These are phyloP conservation scores for Helminthosporium solani DNA, from an alignment of 2,329 filamentous ascomycete genomes.

Conservation along the genomic window DNA sequence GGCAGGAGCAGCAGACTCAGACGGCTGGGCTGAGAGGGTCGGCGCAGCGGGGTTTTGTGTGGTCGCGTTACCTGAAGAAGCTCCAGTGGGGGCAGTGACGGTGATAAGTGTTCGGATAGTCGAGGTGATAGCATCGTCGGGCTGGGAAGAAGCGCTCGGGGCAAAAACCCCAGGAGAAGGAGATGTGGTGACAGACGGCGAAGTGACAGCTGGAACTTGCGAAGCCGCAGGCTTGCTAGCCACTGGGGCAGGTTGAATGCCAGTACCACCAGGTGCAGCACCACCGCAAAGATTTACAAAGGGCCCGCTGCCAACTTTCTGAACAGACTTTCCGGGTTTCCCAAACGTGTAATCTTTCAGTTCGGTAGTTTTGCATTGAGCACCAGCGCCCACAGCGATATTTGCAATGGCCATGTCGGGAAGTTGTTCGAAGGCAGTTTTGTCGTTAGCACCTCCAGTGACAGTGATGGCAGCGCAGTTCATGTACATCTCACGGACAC, in stretches of 20 bases:
- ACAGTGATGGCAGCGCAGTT: conserved; percentile 79
- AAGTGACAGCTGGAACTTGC: conserved; percentile 3
- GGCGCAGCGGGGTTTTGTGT: conserved; percentile 1
- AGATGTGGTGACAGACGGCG: conserved; percentile 3
- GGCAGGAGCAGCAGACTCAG: conserved; percentile 8
- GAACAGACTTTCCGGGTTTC: conserved; percentile 61
- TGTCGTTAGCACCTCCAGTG: conserved; percentile 51
- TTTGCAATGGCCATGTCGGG: conserved; percentile 77
- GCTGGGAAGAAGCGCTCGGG: conserved; percentile 1
- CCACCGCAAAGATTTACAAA: conserved; percentile 25
- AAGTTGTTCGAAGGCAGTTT: conserved; percentile 60
- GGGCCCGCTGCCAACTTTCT: conserved; percentile 21
- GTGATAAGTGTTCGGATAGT: conserved; percentile 27
- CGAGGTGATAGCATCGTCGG: conserved; percentile 10
- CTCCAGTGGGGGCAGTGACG: conserved; percentile 21
- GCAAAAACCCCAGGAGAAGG: conserved; percentile 1
- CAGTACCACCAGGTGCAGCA: conserved; percentile 7
- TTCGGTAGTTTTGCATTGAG: conserved; percentile 57
- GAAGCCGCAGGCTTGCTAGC: conserved; percentile 3
- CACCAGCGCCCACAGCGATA: conserved; percentile 42
- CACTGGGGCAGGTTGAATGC: conserved; percentile 3
- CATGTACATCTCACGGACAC: conserved; percentile 96
- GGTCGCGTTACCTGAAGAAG: conserved; percentile 4
- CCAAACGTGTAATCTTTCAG: conserved; percentile 55
- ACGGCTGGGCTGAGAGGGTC: conserved; percentile 3